A percentile compares a stretch with the other conserved stretches of the same genome.
Evolutionary conservation across 2,329 filamentous ascomycete genomes (phyloP).

Genomic region (Parafenestella ontariensis): DNA sequence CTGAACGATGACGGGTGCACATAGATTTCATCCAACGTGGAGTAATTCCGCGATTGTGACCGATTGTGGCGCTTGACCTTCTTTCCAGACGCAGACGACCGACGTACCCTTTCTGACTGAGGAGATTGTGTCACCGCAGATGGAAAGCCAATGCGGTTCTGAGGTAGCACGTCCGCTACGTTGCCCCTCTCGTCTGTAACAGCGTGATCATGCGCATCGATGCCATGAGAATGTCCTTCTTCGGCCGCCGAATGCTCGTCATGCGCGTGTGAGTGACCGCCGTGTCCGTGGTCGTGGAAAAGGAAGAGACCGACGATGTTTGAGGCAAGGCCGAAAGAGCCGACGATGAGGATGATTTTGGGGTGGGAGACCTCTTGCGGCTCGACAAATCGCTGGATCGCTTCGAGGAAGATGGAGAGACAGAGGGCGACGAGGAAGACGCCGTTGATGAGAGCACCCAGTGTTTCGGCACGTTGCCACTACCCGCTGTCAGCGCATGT

Average conservation of each 20-base stretch:
- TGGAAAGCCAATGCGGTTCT: slow-evolving; percentile 64
- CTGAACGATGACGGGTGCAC: slow-evolving; percentile 90
- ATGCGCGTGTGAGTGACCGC: slow-evolving; percentile 60
- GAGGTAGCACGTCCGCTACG: slow-evolving; percentile 68
- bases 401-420: slow-evolving; percentile 94
- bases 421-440: slow-evolving; percentile 97
- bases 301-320: slow-evolving; percentile 90
- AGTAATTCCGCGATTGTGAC: slow-evolving; percentile 64
- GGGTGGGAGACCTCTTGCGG: slow-evolving; percentile 87
- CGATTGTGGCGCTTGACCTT: slow-evolving; percentile 63
- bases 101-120: slow-evolving; percentile 21
- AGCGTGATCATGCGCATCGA: slow-evolving; percentile 53
- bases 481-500: slow-evolving; percentile 48
- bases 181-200: slow-evolving; percentile 66
- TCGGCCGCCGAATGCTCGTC: slow-evolving; percentile 56
- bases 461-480: slow-evolving; percentile 97
- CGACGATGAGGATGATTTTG: slow-evolving; percentile 86
- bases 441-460: slow-evolving; percentile 95
- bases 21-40: slow-evolving; percentile 72
- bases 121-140: slow-evolving; percentile 29
- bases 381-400: slow-evolving; percentile 88
- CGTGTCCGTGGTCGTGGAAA: slow-evolving; percentile 92
- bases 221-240: slow-evolving; percentile 58
- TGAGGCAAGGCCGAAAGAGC: slow-evolving; percentile 81
- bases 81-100: slow-evolving; percentile 39